Conservation (phyloP, 2,329 filamentous ascomycete species). For the Alternaria sp. region DNA sequence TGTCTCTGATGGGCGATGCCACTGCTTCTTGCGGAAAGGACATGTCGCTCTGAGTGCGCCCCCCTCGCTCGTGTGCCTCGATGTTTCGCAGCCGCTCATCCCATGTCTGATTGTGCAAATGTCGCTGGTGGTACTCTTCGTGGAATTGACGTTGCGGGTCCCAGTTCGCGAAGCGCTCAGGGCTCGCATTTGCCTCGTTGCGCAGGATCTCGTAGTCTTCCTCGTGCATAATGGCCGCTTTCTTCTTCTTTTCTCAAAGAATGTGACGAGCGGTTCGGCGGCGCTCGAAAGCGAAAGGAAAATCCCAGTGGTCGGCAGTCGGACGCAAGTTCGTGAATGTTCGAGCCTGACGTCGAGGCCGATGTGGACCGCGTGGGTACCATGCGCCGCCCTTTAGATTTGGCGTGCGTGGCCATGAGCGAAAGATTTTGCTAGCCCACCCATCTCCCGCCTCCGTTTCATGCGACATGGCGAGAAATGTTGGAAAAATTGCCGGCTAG, state of each 20-base stretch:
- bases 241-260: background rate
- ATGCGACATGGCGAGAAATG: constrained; percentile 6
- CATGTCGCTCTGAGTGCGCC: constrained; percentile 17
- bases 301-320: constrained; percentile 5
- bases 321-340: background rate
- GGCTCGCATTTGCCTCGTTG: constrained; percentile 42
- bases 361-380: constrained; percentile 17
- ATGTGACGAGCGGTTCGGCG: background rate
- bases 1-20: constrained; percentile 18
- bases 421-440: background rate
- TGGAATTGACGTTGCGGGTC: constrained; percentile 41
- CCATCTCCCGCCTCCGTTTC: constrained; percentile 1
- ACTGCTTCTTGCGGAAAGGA: constrained; percentile 14
- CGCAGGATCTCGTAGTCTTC: constrained; percentile 43
- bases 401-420: constrained; percentile 1
- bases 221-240: constrained; percentile 38
- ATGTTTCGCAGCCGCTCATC: constrained; percentile 20
- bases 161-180: constrained; percentile 40
- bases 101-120: constrained; percentile 29
- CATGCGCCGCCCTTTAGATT: constrained; percentile 2
- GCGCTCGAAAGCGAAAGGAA: background rate
- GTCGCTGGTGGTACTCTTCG: constrained; percentile 34
- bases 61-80: constrained; percentile 14
- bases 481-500: background rate
- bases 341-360: constrained; percentile 20